A percentile compares a stretch with the other conserved stretches of the same genome.
Evolutionary conservation across 2,329 filamentous ascomycete genomes (phyloP).

Genomic region (Calonectria leucothoes): DNA sequence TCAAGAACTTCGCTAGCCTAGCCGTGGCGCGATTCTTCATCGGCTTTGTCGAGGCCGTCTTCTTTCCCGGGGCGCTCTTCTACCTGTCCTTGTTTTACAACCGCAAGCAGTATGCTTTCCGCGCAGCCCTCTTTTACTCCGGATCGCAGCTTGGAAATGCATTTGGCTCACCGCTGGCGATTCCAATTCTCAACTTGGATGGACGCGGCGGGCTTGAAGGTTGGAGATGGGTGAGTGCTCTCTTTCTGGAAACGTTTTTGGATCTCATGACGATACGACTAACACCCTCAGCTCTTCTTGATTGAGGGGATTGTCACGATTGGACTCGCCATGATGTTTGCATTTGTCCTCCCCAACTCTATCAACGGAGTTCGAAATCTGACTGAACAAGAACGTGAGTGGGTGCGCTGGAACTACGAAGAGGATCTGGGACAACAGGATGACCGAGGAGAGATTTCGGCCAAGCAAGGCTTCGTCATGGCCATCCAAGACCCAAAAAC

Average conservation of each 20-base stretch:
- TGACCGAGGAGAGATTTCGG: slow-evolving; percentile 1
- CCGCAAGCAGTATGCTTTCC: slow-evolving; percentile 14
- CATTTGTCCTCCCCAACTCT: slow-evolving; percentile 17
- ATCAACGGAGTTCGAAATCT: background rate
- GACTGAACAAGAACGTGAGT: slow-evolving; percentile 9
- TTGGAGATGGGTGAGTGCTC: slow-evolving; percentile 18
- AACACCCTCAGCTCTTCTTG: slow-evolving; percentile 11
- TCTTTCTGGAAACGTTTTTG: background rate
- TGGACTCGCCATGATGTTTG: slow-evolving; percentile 12
- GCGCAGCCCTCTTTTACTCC: slow-evolving; percentile 11
- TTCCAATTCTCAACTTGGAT: slow-evolving; percentile 11
- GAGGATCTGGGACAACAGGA: slow-evolving; percentile 14
- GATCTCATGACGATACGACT: background rate
- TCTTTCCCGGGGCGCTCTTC: slow-evolving; percentile 17
- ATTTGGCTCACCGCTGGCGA: slow-evolving; percentile 12
- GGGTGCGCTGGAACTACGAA: slow-evolving; percentile 13
- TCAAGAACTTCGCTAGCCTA: slow-evolving; percentile 43
- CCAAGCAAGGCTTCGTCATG: slow-evolving; percentile 40
- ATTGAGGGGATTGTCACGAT: slow-evolving; percentile 15
- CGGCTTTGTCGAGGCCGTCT: slow-evolving; percentile 19
- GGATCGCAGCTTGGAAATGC: slow-evolving; percentile 20
- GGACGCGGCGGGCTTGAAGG: slow-evolving; percentile 10
- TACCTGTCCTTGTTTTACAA: slow-evolving; percentile 20
- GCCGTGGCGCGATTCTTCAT: slow-evolving; percentile 13
- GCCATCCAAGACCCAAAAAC: slow-evolving; percentile 17